A percentile compares a stretch with the other conserved stretches of the same genome.
These are phyloP conservation scores for Didymella glomerata DNA, from an alignment of 2,329 filamentous ascomycete genomes.

Conservation along the genomic window DNA sequence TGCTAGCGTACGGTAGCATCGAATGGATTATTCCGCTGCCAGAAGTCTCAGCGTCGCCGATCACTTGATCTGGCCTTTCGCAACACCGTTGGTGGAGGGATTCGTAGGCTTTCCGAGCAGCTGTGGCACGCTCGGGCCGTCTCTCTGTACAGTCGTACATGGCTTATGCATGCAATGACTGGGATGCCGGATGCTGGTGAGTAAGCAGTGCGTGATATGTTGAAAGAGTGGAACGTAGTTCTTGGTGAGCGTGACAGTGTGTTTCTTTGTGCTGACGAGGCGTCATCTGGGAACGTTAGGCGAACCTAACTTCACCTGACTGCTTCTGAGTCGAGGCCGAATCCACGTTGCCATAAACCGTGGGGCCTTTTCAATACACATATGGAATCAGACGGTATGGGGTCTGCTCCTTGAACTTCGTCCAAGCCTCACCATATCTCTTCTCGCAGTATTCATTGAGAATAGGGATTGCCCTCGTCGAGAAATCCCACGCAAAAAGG, in stretches of 20 bases:
- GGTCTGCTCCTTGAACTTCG: slow-evolving; percentile 52
- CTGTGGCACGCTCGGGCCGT: slow-evolving; percentile 4
- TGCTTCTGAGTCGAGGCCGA: neutral
- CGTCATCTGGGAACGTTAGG: neutral
- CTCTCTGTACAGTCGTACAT: slow-evolving; percentile 5
- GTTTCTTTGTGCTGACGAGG: neutral
- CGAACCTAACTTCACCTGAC: neutral
- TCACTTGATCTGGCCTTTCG: slow-evolving; percentile 14
- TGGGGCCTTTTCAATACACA: slow-evolving; percentile 34
- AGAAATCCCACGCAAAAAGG: slow-evolving; percentile 59
- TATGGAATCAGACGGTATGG: slow-evolving; percentile 49
- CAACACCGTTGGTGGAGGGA: slow-evolving; percentile 1
- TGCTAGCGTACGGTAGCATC: slow-evolving; percentile 22
- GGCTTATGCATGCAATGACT: slow-evolving; percentile 15
- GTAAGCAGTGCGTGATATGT: slow-evolving; percentile 8
- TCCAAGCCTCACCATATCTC: slow-evolving; percentile 54
- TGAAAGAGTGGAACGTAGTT: neutral
- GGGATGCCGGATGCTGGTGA: slow-evolving; percentile 3
- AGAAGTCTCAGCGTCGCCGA: slow-evolving; percentile 17
- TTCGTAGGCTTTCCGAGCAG: slow-evolving; percentile 6
- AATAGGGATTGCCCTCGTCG: slow-evolving; percentile 55
- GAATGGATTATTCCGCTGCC: slow-evolving; percentile 20
- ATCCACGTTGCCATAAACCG: neutral
- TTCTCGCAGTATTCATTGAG: slow-evolving; percentile 60
- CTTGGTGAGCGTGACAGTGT: neutral